Evolutionary conservation across 73 alveolate genomes (phyloP), one percentile per base, ranked within the genome.

Genomic region (Symbiodinium pilosum): DNA sequence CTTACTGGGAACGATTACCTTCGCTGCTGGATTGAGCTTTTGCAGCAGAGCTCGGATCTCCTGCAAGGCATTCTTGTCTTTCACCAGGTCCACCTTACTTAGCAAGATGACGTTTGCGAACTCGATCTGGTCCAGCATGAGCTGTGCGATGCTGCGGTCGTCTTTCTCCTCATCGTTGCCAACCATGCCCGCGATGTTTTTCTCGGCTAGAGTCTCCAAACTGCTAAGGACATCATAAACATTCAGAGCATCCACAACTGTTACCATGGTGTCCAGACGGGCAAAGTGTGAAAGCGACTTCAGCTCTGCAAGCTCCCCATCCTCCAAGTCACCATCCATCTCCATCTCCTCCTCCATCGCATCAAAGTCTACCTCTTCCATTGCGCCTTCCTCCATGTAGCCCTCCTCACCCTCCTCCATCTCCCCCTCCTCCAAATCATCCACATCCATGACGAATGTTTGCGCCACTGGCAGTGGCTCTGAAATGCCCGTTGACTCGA

Each of bases 401-500:
- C 94, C 94, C 51, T 93, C 98, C 95, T 93, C 69, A 52, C 16
- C 42, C 56, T 54, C 94, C 84, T 52, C 84, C 81, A 39, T 32
- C 8, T 52, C 94, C 28, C 40, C 94, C 54, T 34, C 94, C 94
- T 86, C 94, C 47, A 86, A n/a, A 26, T 86, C 88, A 69, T 64
- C 97, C 54, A 75, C 92, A 21, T 73, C 92, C 98, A 77, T 77
- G 14, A 34, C 68, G 32, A 73, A 96, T 28, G 99, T 93, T 51
- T 96, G 88, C 18, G 99, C 99, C 88, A 99, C 99, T 28, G 99
- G 99, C 69, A 99, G 59, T 0, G 99, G 99, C 83, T 99, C 99
- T 32, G 99, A 88, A 69, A 99, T 99, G 34, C 99, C 99, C 8
- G 99, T 99, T 44, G 99, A 89, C 73, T 99, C 99, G 14, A 99